A percentile compares a stretch with the other conserved stretches of the same genome.
phyloP scores from a whole-genome alignment of 129 eudicot genomes.

The Logfia minima region DNA sequence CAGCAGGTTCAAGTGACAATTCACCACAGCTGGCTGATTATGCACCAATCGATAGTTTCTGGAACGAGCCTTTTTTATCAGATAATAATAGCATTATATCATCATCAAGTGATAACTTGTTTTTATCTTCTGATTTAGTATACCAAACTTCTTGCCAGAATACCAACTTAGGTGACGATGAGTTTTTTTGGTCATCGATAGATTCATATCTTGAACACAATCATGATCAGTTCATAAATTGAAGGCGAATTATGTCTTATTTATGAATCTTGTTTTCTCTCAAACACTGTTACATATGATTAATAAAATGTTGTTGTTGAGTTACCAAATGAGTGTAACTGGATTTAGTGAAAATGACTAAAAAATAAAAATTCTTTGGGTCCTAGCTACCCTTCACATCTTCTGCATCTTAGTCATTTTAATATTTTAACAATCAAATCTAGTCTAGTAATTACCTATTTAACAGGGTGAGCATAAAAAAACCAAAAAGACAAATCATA shows the following conservation, averaged over 20 bases:
- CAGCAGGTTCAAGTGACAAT: constrained; percentile 20
- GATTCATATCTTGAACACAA: constrained; percentile 22
- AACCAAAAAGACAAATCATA: no score
- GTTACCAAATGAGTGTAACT: constrained; percentile 11
- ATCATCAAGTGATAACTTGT: constrained; percentile 27
- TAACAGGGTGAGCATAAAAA: no score
- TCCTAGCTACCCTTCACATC: no score
- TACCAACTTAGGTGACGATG: constrained; percentile 19
- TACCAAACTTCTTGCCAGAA: constrained; percentile 6
- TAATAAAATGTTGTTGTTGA: not conserved
- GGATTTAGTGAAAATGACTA: not conserved
- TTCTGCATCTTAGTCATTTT: no score
- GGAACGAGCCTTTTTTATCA: constrained; percentile 23
- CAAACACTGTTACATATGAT: not conserved
- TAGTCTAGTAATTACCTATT: not conserved
- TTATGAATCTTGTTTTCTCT: no score
- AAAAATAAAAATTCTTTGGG: not conserved
- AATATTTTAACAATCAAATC: not conserved
- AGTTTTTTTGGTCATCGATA: constrained; percentile 33
- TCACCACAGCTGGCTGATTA: constrained; percentile 14
- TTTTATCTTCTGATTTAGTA: constrained; percentile 22
- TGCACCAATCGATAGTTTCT: constrained; percentile 5
- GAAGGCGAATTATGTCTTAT: not conserved
- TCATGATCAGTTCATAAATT: constrained; percentile 15
- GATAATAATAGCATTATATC: constrained; percentile 27